phyloP scores from a whole-genome alignment of 345 rosid species.

The Populus pruinosa region DNA sequence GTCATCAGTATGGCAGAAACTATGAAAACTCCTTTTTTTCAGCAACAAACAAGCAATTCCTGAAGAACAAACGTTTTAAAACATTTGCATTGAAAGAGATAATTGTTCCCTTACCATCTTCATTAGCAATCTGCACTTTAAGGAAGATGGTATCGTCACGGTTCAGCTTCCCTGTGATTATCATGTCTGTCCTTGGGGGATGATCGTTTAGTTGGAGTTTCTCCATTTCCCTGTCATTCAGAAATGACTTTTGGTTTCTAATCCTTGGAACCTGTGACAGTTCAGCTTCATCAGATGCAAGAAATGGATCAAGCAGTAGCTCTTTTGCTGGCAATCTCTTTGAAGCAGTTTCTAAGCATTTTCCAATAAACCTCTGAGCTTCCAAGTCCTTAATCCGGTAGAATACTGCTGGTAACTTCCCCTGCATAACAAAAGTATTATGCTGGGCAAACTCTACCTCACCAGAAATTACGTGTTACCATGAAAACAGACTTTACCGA shows the following conservation, averaged over 20 bases:
- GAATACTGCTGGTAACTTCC: slow-evolving; percentile 67
- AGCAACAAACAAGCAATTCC: background rate
- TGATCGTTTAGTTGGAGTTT: slow-evolving; percentile 44
- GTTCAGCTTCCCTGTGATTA: slow-evolving; percentile 61
- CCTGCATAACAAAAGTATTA: slow-evolving; percentile 37
- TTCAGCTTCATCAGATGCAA: slow-evolving; percentile 42
- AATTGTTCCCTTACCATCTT: slow-evolving; percentile 40
- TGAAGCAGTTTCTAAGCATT: slow-evolving; percentile 59
- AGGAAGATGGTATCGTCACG: slow-evolving; percentile 63
- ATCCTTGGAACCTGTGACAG: slow-evolving; percentile 19
- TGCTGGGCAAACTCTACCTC: slow-evolving; percentile 1
- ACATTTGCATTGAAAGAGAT: background rate
- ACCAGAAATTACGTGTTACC: background rate
- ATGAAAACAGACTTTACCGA: slow-evolving; percentile 19
- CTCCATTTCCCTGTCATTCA: slow-evolving; percentile 50
- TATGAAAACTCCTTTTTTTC: background rate
- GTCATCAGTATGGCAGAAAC: background rate
- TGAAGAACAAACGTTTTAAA: background rate
- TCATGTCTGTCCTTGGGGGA: slow-evolving; percentile 51
- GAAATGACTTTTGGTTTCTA: slow-evolving; percentile 47
- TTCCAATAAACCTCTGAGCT: slow-evolving; percentile 62
- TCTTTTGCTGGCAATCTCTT: slow-evolving; percentile 63
- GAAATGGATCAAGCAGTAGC: slow-evolving; percentile 62
- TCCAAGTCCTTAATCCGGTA: slow-evolving; percentile 55
- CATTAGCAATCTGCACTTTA: slow-evolving; percentile 53